phyloP scores from a whole-genome alignment of 2,329 filamentous ascomycete species.

The Cladosporium cucumerinum region DNA sequence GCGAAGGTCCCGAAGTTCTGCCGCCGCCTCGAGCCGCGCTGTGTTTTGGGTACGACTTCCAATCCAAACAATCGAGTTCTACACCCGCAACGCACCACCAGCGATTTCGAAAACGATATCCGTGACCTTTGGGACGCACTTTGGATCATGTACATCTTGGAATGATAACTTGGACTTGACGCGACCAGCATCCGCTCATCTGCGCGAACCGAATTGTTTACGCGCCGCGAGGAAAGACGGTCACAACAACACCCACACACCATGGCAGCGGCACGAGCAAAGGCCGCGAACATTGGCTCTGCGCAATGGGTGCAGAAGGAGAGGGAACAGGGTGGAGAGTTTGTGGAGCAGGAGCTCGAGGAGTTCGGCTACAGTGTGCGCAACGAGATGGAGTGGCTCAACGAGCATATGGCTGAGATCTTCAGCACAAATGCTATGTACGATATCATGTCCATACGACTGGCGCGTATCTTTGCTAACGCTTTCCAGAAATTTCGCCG shows the following conservation, averaged over 20 bases:
- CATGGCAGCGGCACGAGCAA: conserved; percentile 29
- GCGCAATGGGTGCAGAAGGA: conserved; percentile 78
- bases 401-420: conserved; percentile 96
- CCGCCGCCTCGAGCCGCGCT: conserved; percentile 4
- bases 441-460: conserved; percentile 37
- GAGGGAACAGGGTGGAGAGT: conserved; percentile 70
- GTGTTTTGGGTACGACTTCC: conserved; percentile 10
- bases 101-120: conserved; percentile 4
- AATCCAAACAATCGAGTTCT: conserved; percentile 11
- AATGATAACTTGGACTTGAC: background rate
- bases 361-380: conserved; percentile 89
- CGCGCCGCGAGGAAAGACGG: conserved; percentile 17
- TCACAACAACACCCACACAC: conserved; percentile 14
- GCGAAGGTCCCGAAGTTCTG: background rate
- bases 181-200: background rate
- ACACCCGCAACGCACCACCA: background rate
- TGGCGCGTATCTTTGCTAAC: conserved; percentile 26
- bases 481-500: conserved; percentile 72
- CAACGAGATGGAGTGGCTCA: conserved; percentile 96
- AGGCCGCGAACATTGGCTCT: conserved; percentile 31
- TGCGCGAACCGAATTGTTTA: background rate
- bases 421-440: conserved; percentile 86
- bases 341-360: conserved; percentile 78
- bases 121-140: background rate
- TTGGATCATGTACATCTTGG: conserved; percentile 13